Percentiles rank a stretch among this genome's conserved stretches.
phyloP scores from a whole-genome alignment of 2,329 filamentous ascomycete species.

The Ophiostoma pallidulum region DNA sequence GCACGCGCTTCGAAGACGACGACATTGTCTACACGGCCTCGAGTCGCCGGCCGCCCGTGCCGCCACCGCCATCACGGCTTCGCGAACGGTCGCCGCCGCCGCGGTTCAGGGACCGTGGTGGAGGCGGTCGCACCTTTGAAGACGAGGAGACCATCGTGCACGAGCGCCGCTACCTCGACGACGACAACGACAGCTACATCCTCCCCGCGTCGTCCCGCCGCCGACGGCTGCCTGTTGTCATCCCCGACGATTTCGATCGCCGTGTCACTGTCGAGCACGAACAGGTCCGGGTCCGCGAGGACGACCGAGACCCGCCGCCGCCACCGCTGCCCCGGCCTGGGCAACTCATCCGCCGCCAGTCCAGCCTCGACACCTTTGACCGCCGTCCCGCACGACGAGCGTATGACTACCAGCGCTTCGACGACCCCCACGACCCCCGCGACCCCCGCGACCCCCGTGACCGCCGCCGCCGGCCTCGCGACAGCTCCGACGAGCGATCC shows the following conservation, averaged over 20 bases:
- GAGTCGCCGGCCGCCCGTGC: constrained; percentile 16
- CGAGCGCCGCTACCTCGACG: constrained; percentile 41
- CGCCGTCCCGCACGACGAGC: constrained; percentile 44
- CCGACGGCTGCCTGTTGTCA: constrained; percentile 18
- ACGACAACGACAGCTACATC: constrained; percentile 17
- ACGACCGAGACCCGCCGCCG: constrained; percentile 18
- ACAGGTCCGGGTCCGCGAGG: neutral
- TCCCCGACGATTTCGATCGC: constrained; percentile 36
- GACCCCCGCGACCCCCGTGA: constrained; percentile 28
- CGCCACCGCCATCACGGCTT: constrained; percentile 21
- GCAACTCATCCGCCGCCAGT: constrained; percentile 66
- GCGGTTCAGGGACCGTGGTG: constrained; percentile 23
- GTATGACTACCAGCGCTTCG: constrained; percentile 7
- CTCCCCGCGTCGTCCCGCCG: constrained; percentile 18
- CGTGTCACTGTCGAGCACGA: constrained; percentile 29
- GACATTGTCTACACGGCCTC: constrained; percentile 28
- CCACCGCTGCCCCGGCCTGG: constrained; percentile 52
- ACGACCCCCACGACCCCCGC: constrained; percentile 1
- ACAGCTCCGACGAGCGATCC: constrained; percentile 4
- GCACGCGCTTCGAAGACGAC: constrained; percentile 39
- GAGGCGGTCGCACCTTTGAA: constrained; percentile 35
- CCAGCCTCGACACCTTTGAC: constrained; percentile 84
- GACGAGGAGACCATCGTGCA: constrained; percentile 33
- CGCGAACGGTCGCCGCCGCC: constrained; percentile 26
- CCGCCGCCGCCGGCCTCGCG: constrained; percentile 1